These are phyloP conservation scores for Flaveria trinervia DNA, from an alignment of 129 eudicot species.

Conservation along the genomic window DNA sequence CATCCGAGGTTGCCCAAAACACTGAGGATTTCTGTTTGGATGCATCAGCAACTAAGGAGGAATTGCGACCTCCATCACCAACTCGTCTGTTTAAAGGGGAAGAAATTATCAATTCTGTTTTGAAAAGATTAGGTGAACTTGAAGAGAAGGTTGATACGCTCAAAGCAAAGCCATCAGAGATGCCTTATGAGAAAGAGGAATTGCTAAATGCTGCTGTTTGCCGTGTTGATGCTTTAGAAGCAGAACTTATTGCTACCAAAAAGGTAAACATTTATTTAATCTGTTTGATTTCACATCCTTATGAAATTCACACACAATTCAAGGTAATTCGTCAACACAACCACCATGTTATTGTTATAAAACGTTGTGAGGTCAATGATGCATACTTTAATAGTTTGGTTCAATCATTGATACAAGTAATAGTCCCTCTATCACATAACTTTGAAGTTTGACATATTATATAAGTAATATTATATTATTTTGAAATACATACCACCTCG, in stretches of 20 bases:
- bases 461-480: background rate
- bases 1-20: slow-evolving; percentile 29
- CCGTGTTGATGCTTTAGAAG: slow-evolving; percentile 97
- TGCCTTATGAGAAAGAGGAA: slow-evolving; percentile 97
- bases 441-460: background rate
- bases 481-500: background rate
- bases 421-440: slow-evolving; percentile 14
- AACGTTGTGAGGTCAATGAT: background rate
- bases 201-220: slow-evolving; percentile 92
- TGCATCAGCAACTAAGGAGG: slow-evolving; percentile 43
- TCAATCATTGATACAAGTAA: background rate
- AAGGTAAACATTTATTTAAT: slow-evolving; percentile 48
- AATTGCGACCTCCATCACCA: slow-evolving; percentile 70
- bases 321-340: background rate
- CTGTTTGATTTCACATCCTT: background rate
- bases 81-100: slow-evolving; percentile 55
- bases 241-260: slow-evolving; percentile 94
- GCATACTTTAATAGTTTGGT: background rate
- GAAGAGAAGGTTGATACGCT: slow-evolving; percentile 79
- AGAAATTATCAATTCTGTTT: slow-evolving; percentile 55
- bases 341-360: background rate
- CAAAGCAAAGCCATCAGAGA: slow-evolving; percentile 68
- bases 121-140: slow-evolving; percentile 79
- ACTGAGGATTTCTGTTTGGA: slow-evolving; percentile 48
- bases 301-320: background rate